Evolutionary conservation across 345 rosid genomes (phyloP).

Genomic region (Salix exigua): DNA sequence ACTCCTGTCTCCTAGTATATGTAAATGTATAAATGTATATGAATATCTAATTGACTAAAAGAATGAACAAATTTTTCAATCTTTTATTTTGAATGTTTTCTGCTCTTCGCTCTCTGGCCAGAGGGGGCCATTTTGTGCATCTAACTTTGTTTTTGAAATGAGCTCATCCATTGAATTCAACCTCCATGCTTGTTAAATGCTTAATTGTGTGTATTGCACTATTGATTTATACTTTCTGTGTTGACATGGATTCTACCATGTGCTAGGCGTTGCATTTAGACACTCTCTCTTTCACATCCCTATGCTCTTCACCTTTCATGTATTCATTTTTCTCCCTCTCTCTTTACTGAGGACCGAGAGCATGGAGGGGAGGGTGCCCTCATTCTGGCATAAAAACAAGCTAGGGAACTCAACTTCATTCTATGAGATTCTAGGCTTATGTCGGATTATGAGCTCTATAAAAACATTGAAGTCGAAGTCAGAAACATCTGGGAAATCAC

Average conservation of each 20-base stretch:
- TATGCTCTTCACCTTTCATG: neutral
- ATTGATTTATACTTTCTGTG: neutral
- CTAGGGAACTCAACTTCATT: no score
- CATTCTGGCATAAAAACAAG: no score
- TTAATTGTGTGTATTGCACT: neutral
- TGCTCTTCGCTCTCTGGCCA: neutral
- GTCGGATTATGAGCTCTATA: no score
- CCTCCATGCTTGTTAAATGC: neutral
- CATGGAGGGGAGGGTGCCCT: no score
- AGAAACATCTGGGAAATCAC: no score
- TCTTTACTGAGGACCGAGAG: no score
- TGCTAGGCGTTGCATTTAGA: neutral
- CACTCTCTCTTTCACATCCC: neutral
- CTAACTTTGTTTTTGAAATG: neutral
- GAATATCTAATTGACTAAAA: neutral
- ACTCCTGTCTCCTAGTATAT: slow-evolving; percentile 8
- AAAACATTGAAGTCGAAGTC: no score
- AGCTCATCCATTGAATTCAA: neutral
- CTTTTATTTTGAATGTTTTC: neutral
- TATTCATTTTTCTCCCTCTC: no score
- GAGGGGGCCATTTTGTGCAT: neutral
- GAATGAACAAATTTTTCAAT: neutral
- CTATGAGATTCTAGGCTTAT: no score
- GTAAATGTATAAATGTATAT: slow-evolving; percentile 13
- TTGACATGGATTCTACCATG: neutral